Base-by-base conservation (phyloP, 345 rosid species). In the Bruguiera parviflora region DNA sequence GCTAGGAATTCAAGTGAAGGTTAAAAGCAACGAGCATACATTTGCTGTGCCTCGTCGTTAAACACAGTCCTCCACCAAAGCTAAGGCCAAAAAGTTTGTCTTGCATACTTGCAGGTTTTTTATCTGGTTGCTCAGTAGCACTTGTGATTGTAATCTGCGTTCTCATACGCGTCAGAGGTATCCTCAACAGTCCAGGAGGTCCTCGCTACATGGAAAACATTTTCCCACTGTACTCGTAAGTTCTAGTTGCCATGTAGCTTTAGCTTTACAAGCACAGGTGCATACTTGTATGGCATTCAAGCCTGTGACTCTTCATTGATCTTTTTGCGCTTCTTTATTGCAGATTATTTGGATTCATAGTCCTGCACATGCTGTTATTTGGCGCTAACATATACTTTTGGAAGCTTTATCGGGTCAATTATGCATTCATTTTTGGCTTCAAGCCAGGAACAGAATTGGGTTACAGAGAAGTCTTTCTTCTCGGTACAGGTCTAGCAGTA, bases 201-300 rank as follows among this genome's bases (percentile, higher is more conserved):
- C 73, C 73, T 32, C 66, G 66, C 59, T 92, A 88, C 59, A 92
- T 92, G 98, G 86, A 78, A 29, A 92, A 82, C 72, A 80, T 89
- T 43, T 92, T 92, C 63, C 98, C 96, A 31, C 91, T 92, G n/a
- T 89, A 91, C 73, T 75, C 83, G 89, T 86, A 64, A 60, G 71
- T 58, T 43, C n/a, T 29, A 39, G 21, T 28, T 29, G 49, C 49
- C 3, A 0, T 43, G 16, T 13, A 3, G 0, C 49, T 15, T 43
- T 43, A 13, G 13, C 49, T 43, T 43, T 43, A 43, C 49, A 13
- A 43, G 49, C 49, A 11, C 18, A 13, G 49, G 49, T 43, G 3
- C 49, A 43, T 43, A 13, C 5, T 4, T 43, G 1, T 43, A 18
- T 13, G 49, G 49, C 16, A 11, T 43, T 43, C 18, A 2, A 43